Evolutionary conservation across 2,329 filamentous ascomycete species (phyloP).

Genomic region (Coniochaeta sp.): DNA sequence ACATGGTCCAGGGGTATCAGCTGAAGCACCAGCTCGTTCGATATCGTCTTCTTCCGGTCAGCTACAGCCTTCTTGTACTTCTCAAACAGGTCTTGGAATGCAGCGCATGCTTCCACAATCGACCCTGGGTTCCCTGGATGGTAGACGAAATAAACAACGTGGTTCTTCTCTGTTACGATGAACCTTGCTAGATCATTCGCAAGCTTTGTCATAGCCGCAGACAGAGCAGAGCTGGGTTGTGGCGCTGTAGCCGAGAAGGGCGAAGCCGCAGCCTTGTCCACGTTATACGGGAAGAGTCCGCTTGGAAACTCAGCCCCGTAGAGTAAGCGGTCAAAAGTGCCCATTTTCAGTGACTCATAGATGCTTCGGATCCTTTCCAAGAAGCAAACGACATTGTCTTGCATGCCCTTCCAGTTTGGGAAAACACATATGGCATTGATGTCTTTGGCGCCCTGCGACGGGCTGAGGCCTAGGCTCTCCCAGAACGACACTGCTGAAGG

Average conservation of each 20-base stretch:
- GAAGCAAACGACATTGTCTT: conserved; percentile 54
- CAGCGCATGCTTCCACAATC: conserved; percentile 62
- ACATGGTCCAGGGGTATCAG: conserved; percentile 64
- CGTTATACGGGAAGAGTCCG: conserved; percentile 41
- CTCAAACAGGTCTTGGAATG: conserved; percentile 67
- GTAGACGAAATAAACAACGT: conserved; percentile 73
- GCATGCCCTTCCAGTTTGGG: conserved; percentile 56
- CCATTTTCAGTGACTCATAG: conserved; percentile 69
- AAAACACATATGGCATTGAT: conserved; percentile 64
- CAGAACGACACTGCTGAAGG: conserved; percentile 72
- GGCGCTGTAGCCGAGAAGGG: conserved; percentile 23
- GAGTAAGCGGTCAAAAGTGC: conserved; percentile 48
- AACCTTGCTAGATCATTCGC: conserved; percentile 36
- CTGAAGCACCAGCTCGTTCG: conserved; percentile 68
- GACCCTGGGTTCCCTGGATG: conserved; percentile 53
- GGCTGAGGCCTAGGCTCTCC: conserved; percentile 71
- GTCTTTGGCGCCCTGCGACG: conserved; percentile 64
- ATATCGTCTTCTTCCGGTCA: conserved; percentile 36
- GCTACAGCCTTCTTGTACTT: conserved; percentile 45
- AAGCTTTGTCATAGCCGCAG: conserved; percentile 40
- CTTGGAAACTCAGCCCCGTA: conserved; percentile 27
- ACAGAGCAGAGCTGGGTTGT: conserved; percentile 34
- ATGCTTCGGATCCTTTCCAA: conserved; percentile 59
- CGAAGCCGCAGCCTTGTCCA: conserved; percentile 35
- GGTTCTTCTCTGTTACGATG: conserved; percentile 43